A percentile compares a stretch with the other conserved stretches of the same genome.
phyloP scores from a whole-genome alignment of 108 stramenopile species.

The Skeletonema marinoi region DNA sequence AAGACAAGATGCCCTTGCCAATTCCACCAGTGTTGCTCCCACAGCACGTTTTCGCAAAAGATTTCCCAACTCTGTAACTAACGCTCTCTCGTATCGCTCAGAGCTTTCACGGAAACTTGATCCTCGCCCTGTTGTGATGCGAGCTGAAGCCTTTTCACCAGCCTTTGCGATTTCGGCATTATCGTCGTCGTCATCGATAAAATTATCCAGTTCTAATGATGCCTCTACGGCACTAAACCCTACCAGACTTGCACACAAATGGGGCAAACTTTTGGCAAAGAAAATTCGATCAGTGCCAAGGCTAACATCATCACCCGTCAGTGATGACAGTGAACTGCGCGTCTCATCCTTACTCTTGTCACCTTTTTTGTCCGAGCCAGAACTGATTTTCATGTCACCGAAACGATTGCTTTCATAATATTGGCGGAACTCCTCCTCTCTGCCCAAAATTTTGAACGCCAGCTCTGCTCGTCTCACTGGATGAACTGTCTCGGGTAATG shows the following conservation, averaged over 20 bases:
- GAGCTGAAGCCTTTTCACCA: slow-evolving; percentile 28
- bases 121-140: slow-evolving; percentile 53
- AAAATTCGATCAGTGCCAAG: slow-evolving; percentile 87
- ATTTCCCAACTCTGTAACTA: slow-evolving; percentile 82
- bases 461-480: slow-evolving; percentile 88
- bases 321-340: slow-evolving; percentile 76
- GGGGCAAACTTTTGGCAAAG: slow-evolving; percentile 86
- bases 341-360: slow-evolving; percentile 63
- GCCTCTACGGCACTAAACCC: slow-evolving; percentile 93
- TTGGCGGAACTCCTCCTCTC: slow-evolving; percentile 82
- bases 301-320: slow-evolving; percentile 91
- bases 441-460: slow-evolving; percentile 81
- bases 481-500: slow-evolving; percentile 86
- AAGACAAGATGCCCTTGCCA: slow-evolving; percentile 78
- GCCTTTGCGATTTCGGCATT: slow-evolving; percentile 25
- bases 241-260: slow-evolving; percentile 84
- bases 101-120: slow-evolving; percentile 85
- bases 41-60: slow-evolving; percentile 72
- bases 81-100: slow-evolving; percentile 80
- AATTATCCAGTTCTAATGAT: slow-evolving; percentile 82
- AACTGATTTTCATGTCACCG: slow-evolving; percentile 84
- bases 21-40: slow-evolving; percentile 73
- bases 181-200: slow-evolving; percentile 77
- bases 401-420: slow-evolving; percentile 92
- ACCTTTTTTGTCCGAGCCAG: slow-evolving; percentile 45